Conservation (phyloP, 257 asterid species). For the Salvia hispanica region DNA sequence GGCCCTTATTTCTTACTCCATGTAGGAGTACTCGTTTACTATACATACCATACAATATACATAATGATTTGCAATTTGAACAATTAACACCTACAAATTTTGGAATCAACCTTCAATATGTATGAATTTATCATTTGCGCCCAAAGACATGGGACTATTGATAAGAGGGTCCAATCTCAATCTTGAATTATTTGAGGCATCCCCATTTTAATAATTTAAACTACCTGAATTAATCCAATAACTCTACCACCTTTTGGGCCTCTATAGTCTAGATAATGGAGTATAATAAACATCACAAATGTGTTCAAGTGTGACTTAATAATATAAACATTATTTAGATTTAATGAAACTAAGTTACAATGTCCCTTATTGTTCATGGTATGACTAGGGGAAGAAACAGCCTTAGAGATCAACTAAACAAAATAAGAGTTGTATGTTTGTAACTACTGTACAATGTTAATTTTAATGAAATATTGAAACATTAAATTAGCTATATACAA, state of each 20-base stretch:
- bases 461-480: neutral
- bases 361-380: neutral
- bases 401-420: neutral
- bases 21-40: too few species aligned
- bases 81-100: too few species aligned
- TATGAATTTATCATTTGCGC: too few species aligned
- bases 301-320: neutral
- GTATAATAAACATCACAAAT: neutral
- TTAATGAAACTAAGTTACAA: neutral
- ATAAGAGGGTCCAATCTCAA: neutral
- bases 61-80: too few species aligned
- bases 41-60: too few species aligned
- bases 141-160: too few species aligned
- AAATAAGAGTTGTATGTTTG: neutral
- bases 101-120: too few species aligned
- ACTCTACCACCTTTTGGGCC: neutral
- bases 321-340: neutral
- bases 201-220: too few species aligned
- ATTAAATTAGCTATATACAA: neutral
- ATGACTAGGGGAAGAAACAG: neutral
- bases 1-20: too few species aligned
- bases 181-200: neutral
- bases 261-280: neutral
- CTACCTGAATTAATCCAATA: neutral
- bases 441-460: neutral